phyloP scores from a whole-genome alignment of 371 early-diverging fungal species.

The Mucor circinelloides region DNA sequence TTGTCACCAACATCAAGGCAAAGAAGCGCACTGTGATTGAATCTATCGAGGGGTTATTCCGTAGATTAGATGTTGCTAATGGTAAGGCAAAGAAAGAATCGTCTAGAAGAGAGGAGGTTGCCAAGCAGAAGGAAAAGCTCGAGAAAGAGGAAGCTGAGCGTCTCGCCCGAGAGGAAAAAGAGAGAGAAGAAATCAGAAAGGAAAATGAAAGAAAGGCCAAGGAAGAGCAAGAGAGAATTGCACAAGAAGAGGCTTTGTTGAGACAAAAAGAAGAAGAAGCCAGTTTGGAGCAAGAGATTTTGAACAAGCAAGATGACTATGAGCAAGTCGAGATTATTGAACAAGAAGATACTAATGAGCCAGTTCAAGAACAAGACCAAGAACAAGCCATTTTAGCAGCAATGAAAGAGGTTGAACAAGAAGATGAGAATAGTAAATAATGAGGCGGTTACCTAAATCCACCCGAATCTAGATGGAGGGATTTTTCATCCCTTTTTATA shows the following conservation, averaged over 20 bases:
- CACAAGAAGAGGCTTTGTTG: slow-evolving; percentile 20
- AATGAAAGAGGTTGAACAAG: slow-evolving; percentile 16
- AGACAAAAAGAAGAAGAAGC: slow-evolving; percentile 15
- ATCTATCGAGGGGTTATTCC: slow-evolving; percentile 22
- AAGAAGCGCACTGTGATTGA: slow-evolving; percentile 35
- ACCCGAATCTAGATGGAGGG: slow-evolving; percentile 8
- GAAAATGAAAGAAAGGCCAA: slow-evolving; percentile 9
- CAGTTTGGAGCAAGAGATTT: slow-evolving; percentile 1
- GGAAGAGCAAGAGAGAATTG: slow-evolving; percentile 17
- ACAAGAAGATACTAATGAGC: not conserved
- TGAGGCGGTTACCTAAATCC: slow-evolving; percentile 2
- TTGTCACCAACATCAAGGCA: slow-evolving; percentile 31
- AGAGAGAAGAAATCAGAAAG: slow-evolving; percentile 4
- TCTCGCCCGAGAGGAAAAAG: slow-evolving; percentile 6
- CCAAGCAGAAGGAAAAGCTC: slow-evolving; percentile 13
- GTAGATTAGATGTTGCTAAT: slow-evolving; percentile 18
- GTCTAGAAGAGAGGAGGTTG: slow-evolving; percentile 14
- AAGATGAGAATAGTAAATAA: slow-evolving; percentile 10
- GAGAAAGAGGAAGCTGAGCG: slow-evolving; percentile 25
- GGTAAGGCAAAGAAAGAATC: slow-evolving; percentile 10
- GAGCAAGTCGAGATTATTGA: not conserved
- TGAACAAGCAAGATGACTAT: not conserved
- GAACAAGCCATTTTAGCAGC: slow-evolving; percentile 12
- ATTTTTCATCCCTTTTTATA: not conserved
- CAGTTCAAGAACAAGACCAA: not conserved